Percentiles rank a stretch among this genome's conserved stretches.
These are phyloP conservation scores for Polyporus arcularius DNA, from an alignment of 768 basidiomycete genomes.

Conservation along the genomic window DNA sequence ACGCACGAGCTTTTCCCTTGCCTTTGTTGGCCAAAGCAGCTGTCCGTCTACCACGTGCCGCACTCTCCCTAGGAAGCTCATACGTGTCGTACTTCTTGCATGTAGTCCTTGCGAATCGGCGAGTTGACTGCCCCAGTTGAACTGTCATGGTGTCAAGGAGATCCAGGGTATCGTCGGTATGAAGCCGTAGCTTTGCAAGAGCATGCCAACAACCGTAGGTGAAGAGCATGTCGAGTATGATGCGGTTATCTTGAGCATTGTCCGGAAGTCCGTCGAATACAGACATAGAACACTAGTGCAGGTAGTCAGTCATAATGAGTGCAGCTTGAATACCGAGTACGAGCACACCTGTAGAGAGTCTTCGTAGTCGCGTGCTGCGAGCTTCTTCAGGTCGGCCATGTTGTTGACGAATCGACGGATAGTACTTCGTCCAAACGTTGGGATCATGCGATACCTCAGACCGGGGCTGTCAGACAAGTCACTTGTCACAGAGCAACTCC, in stretches of 20 bases:
- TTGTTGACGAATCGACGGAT: conserved; percentile 27
- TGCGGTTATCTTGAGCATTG: conserved; percentile 14
- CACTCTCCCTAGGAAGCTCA: conserved; percentile 40
- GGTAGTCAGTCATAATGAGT: too few relatives aligned
- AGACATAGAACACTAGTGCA: conserved; percentile 40
- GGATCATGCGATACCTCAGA: conserved; percentile 23
- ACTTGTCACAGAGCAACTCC: too few relatives aligned
- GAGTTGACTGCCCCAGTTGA: conserved; percentile 32
- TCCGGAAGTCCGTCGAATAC: conserved; percentile 36
- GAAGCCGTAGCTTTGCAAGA: conserved; percentile 41
- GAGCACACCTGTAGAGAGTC: conserved; percentile 31
- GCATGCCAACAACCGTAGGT: conserved; percentile 37
- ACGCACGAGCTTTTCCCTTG: neutral
- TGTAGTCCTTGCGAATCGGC: conserved; percentile 33
- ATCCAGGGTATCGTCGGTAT: conserved; percentile 36
- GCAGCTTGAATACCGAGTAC: too few relatives aligned
- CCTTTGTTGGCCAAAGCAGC: neutral
- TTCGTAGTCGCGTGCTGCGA: conserved; percentile 31
- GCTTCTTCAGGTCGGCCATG: conserved; percentile 25
- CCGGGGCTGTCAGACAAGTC: too few relatives aligned
- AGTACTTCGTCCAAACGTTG: conserved; percentile 24
- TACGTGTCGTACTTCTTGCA: conserved; percentile 28
- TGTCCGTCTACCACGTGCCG: conserved; percentile 18
- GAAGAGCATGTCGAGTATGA: conserved; percentile 37
- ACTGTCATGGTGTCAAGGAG: conserved; percentile 27